Base-by-base conservation (phyloP, 345 rosid genomes). In the Kernera saxatilis region DNA sequence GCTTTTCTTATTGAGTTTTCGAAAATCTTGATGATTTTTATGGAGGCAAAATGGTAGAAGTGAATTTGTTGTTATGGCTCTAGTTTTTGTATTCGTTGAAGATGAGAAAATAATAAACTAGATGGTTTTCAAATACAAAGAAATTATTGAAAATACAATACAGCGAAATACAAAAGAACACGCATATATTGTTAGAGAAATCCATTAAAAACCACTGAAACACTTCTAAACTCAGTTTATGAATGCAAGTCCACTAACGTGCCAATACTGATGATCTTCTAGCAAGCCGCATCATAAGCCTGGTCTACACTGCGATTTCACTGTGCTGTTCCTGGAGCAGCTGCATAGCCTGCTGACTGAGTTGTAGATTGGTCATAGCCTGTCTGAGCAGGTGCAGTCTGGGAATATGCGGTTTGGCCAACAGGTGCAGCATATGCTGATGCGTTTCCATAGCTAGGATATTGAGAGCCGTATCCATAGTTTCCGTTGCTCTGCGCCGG, bases 331-430 rank as follows among this genome's bases (percentile, higher is more conserved):
- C 58, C 96, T 18, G 88, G 84, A 33, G 86, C 80, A 35, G 85
- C 82, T 11, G 77, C 88, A 74, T 87, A 88, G 29, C 82, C 80
- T 14, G 75, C 76, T 0, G 91, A 51, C 21, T 85, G 97, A 4
- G 85, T 54, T 26, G 77, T 82, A 29, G 91, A 79, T 78, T 89
- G 97, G 25, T 91, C 98, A 36, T 84, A 92, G 25, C 82, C 77
- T n/a, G 85, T 72, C 61, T 91, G 98, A 51, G 83, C 69, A 8
- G 83, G 64, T 48, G 88, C 64, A 46, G 87, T 78, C 72, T 87
- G 96, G 39, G 84, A 70, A 76, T 89, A 89, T 33, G 64, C 80
- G 1, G 82, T 70, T 55, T 89, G 92, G 18, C 80, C 82, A 39
- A 63, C 66, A 29, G 84, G 68, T 57, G 83, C 73, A 12, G 86